Percentiles rank a stretch among this genome's conserved stretches.
Conservation (phyloP, 345 rosid species). For the Rhodamnia argentea region DNA sequence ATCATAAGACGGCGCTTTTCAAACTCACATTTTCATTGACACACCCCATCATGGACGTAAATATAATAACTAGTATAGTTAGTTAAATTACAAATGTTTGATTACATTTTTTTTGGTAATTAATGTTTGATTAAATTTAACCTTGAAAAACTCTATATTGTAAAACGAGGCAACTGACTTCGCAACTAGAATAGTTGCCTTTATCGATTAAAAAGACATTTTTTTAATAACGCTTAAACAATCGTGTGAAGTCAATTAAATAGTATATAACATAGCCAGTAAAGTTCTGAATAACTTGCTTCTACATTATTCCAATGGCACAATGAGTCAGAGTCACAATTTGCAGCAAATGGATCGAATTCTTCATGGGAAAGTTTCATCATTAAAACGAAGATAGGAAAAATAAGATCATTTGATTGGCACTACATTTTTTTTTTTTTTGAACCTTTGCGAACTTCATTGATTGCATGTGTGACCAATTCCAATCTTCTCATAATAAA, state of each 20-base stretch:
- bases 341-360: not conserved
- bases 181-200: not conserved
- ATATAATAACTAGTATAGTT: not conserved
- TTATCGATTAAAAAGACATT: not conserved
- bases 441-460: not conserved
- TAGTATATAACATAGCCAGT: not conserved
- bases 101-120: no score
- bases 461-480: no score
- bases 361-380: not conserved
- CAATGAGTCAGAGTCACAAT: not conserved
- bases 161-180: not conserved
- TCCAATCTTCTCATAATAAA: not conserved
- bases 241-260: not conserved
- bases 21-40: no score
- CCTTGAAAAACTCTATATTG: not conserved
- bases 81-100: not conserved
- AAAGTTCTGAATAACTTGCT: not conserved
- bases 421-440: not conserved
- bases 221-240: not conserved
- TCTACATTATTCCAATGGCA: not conserved
- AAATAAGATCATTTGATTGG: not conserved
- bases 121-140: no score
- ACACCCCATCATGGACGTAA: no score
- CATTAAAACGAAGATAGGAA: not conserved
- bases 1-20: no score